These are phyloP conservation scores for Jatropha curcas DNA, from an alignment of 345 rosid genomes.

Conservation along the genomic window DNA sequence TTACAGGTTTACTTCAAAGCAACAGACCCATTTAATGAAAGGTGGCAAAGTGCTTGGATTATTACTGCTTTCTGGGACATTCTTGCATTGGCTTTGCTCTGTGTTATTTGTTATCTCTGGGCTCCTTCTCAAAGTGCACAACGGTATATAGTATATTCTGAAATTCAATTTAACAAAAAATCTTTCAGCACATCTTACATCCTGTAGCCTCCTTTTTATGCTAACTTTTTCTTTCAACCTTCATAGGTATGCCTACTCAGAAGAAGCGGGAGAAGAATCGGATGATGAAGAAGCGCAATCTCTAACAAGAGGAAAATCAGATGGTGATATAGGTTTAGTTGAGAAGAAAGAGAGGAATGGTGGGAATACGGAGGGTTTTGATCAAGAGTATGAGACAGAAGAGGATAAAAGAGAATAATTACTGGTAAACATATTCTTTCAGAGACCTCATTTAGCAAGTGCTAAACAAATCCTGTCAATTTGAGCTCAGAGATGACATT, in stretches of 20 bases:
- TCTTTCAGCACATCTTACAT: not conserved
- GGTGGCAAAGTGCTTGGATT: constrained; percentile 94
- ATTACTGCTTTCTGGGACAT: constrained; percentile 94
- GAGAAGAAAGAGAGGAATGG: constrained; percentile 52
- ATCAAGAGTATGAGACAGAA: constrained; percentile 57
- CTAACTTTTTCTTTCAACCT: constrained; percentile 18
- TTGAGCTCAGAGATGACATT: not conserved
- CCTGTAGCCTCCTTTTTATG: not conserved
- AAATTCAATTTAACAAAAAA: not conserved
- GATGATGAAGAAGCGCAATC: constrained; percentile 74
- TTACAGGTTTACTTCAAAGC: constrained; percentile 93
- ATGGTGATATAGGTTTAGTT: constrained; percentile 68
- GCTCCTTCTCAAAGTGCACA: constrained; percentile 92
- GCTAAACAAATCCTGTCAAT: constrained; percentile 10
- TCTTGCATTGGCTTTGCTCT: constrained; percentile 70
- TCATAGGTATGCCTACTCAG: constrained; percentile 81
- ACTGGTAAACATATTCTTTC: not conserved
- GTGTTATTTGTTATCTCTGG: constrained; percentile 91
- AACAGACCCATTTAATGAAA: constrained; percentile 90
- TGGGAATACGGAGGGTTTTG: constrained; percentile 22
- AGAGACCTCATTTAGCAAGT: not conserved
- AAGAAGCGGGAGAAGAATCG: constrained; percentile 57
- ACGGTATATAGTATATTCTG: constrained; percentile 48
- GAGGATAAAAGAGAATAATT: constrained; percentile 75
- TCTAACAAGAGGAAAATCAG: constrained; percentile 58